Base-by-base conservation (phyloP, 2,329 filamentous ascomycete species). In the Bipolaris bicolor region DNA sequence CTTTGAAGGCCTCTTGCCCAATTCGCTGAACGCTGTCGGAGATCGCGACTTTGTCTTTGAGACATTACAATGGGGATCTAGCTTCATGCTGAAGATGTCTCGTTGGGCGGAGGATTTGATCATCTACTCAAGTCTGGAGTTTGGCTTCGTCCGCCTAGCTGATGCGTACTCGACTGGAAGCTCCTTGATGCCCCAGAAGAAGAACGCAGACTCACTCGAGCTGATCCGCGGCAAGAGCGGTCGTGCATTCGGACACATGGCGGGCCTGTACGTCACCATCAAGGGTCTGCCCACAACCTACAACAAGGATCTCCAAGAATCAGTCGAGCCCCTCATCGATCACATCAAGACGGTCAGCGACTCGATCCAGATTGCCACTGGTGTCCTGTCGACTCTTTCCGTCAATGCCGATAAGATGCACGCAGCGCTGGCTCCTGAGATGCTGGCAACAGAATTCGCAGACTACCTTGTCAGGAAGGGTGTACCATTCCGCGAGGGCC, bases 221-320 rank as follows among this genome's bases (percentile, higher is more conserved):
- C 81, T 94, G 34, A 83, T 93, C 58, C 84, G 90, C n/a, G 90
- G 90, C 50, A 93, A 93, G 80, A 82, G 84, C 29, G 91, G 90
- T 1, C 83, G 89, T 57, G 85, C 87, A 3, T 94, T 96, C 70
- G 92, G 91, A 24, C 88, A 92, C 63, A 90, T 94, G 86, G 85
- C 89, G 5, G 91, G 90, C 36, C 79, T 95, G 63, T 91, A 91
- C 84, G 88, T 88, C 79, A 90, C 87, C 36, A 82, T 88, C 76
- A 89, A 90, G 77, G 89, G 89, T 54, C 84, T 95, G 26, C 90
- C 91, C 1, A 90, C 85, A 41, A 92, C 90, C 3, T 96, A 96
- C 82, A 94, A 96, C 82, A 96, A 96, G 79, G 91, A 96, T 76
- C 78, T 96, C n/a, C 91, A 97, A 78, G 92, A 96, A 79, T 89